These are phyloP conservation scores for Colletotrichum kahawae DNA, from an alignment of 2,329 filamentous ascomycete species.

Conservation along the genomic window DNA sequence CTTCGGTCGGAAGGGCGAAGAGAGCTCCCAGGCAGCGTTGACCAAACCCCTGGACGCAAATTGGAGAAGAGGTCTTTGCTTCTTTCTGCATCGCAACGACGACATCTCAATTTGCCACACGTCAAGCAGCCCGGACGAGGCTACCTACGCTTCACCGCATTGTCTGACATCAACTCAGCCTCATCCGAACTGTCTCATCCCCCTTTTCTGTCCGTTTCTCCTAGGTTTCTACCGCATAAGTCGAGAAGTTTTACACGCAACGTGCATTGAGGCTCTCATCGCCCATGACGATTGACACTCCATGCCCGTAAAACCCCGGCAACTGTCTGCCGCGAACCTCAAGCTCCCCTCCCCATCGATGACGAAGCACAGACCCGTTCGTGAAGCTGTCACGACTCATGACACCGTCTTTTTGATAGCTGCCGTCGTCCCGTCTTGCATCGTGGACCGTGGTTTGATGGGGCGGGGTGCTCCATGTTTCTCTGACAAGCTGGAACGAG, in stretches of 20 bases:
- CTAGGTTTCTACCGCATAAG: neutral
- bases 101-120: slow-evolving; percentile 7
- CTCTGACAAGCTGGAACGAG: neutral
- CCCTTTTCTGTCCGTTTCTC: neutral
- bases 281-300: neutral
- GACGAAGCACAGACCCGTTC: neutral
- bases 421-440: neutral
- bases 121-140: neutral
- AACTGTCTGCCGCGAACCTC: neutral
- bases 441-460: neutral
- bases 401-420: neutral
- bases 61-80: neutral
- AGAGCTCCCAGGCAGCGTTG: neutral
- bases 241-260: neutral
- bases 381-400: slow-evolving; percentile 8
- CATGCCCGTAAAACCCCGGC: neutral
- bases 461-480: neutral
- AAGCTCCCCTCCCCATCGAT: neutral
- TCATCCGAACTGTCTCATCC: neutral
- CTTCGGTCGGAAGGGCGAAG: neutral
- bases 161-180: neutral
- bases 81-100: neutral
- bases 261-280: neutral
- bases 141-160: neutral
- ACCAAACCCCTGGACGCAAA: neutral